These are phyloP conservation scores for Tetrapisispora arboricola DNA, from an alignment of 805 yeast genomes.

Conservation along the genomic window DNA sequence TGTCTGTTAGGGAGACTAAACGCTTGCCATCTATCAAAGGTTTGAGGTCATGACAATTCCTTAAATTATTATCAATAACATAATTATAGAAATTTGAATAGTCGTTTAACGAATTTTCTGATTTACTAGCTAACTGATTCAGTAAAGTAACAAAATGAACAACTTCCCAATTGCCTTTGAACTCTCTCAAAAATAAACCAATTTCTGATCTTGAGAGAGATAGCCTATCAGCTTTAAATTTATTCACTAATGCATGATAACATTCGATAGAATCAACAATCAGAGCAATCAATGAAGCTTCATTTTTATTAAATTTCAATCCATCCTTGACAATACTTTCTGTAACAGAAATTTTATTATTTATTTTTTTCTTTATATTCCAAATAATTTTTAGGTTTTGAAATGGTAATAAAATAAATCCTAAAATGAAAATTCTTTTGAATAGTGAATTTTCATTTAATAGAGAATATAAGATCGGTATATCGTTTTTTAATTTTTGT, in stretches of 20 bases:
- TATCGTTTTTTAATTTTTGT: constrained; percentile 3
- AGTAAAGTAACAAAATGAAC: constrained; percentile 31
- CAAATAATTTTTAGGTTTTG: constrained; percentile 15
- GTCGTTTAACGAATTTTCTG: constrained; percentile 15
- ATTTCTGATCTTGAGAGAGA: constrained; percentile 40
- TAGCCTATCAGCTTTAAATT: constrained; percentile 6
- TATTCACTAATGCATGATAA: constrained; percentile 23
- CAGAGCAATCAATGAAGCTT: constrained; percentile 40
- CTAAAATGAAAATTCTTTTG: constrained; percentile 13
- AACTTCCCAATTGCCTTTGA: constrained; percentile 42
- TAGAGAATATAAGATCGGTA: constrained; percentile 4
- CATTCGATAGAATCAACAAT: constrained; percentile 30
- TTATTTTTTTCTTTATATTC: constrained; percentile 19
- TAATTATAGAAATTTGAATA: constrained; percentile 28
- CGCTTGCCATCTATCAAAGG: constrained; percentile 73
- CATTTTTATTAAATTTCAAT: constrained; percentile 49
- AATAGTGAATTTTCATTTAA: constrained; percentile 6
- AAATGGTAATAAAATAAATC: constrained; percentile 18
- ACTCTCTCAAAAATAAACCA: constrained; percentile 49
- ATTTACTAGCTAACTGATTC: constrained; percentile 7
- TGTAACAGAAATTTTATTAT: constrained; percentile 21
- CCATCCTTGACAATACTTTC: constrained; percentile 57
- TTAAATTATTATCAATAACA: constrained; percentile 16
- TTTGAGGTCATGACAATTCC: constrained; percentile 34
- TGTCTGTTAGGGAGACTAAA: constrained; percentile 38